phyloP scores from a whole-genome alignment of 495 filamentous ascomycete species.

The Parachaetomium inaequale region DNA sequence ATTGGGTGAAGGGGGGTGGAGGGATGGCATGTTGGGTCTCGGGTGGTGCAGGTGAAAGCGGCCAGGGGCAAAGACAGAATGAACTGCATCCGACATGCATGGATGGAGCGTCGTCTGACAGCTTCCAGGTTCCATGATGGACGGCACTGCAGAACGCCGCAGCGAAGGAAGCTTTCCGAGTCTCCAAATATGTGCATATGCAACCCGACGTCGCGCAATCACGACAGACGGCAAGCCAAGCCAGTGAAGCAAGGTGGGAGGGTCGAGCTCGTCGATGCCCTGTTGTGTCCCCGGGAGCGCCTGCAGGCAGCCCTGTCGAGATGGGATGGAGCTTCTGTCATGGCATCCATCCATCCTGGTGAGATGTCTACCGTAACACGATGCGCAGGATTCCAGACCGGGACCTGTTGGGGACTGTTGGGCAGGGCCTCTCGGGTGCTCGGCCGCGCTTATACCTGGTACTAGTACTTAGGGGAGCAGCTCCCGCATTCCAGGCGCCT shows the following conservation, averaged over 20 bases:
- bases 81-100: background rate
- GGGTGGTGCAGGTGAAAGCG: background rate
- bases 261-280: background rate
- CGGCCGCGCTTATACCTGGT: background rate
- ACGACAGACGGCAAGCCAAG: background rate
- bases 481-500: too few species aligned
- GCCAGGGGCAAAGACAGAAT: background rate
- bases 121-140: too few species aligned
- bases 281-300: background rate
- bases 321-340: background rate
- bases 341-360: background rate
- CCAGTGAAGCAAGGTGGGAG: background rate
- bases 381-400: background rate
- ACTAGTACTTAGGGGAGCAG: too few species aligned
- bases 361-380: background rate
- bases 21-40: background rate
- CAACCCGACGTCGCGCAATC: background rate
- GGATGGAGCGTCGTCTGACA: background rate
- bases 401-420: slow-evolving; percentile 4
- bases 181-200: background rate
- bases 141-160: background rate
- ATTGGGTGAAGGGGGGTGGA: background rate
- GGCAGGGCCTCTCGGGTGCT: background rate
- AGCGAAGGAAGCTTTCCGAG: background rate
- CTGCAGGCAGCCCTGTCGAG: background rate